Base-by-base conservation (phyloP, 2,329 filamentous ascomycete genomes). In the Fusarium cyanostomum region DNA sequence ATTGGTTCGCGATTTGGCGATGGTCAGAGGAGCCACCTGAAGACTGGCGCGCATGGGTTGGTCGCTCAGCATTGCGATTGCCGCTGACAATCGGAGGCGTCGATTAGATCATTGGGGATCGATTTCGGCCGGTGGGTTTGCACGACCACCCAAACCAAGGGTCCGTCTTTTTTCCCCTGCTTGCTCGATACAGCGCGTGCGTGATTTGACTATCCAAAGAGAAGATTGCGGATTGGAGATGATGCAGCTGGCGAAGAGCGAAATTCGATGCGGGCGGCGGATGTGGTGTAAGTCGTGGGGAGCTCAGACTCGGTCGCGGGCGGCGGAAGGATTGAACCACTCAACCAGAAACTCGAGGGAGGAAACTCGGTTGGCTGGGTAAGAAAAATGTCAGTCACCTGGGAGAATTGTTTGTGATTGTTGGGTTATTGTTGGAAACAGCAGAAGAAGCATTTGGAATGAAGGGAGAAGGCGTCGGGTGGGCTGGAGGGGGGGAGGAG, bases 21-120 rank as follows among this genome's bases (percentile, higher is more conserved):
- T 81, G 46, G 81, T 72, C 58, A 89, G 78, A 56, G 86, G 86
- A 72, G 86, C 86, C 77, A 88, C 84, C 73, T 86, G 82, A 50
- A 86, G 80, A 79, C 84, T 88, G 73, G 84, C 80, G 76, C 84
- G 81, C 75, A 80, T 77, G 55, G 79, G 72, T 68, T 81, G 76
- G 67, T 80, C 76, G 67, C 68, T 74, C 66, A 76, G 73, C 76
- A 78, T 78, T 63, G 71, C 71, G 73, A 68, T 71, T 67, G 71
- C 69, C 69, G 67, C 65, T 57, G 60, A 67, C 60, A 59, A 59
- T 62, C 52, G 52, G 46, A 51, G 62, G 51, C 39, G 56, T 58
- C 45, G 62, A 64, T 64, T 56, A 71, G 69, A 69, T 73, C 74
- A 75, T 76, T 49, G 67, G 71, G 63, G 53, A 56, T 48, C 56